Base-by-base conservation (phyloP, 495 filamentous ascomycete species). In the Immersiella caudata region DNA sequence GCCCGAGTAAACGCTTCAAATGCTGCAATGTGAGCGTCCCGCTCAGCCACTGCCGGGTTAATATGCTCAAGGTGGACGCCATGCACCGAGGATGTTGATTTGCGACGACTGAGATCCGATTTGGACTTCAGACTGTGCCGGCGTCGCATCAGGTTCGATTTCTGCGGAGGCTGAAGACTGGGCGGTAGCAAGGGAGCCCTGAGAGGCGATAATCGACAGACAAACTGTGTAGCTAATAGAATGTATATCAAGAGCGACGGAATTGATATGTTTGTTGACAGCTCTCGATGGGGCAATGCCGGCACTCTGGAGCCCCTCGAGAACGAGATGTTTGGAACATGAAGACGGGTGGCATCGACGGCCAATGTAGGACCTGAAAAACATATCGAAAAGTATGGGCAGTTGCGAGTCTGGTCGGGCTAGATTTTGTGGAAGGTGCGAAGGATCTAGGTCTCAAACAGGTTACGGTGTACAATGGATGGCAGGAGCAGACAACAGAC, bases 21-120 rank as follows among this genome's bases (percentile, higher is more conserved):
- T n/a, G 91, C 91, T 58, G 91, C 91, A 49, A 84, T 83, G 11
- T 88, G 83, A 29, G 91, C 91, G 73, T 91, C 85, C 35, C 81
- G 78, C 57, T 85, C 82, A 12, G 86, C 85, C n/a, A 82, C 70
- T 21, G 84, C 81, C 8, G 87, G 81, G 55, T 87, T 81, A 52
- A 87, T 80, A 36, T 82, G 71, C 36, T 86, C 82, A 18, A 79
- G 70, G 35, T 78, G 72, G 36, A 80, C 79, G 27, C 79, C 84
- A 64, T 81, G 81, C 35, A 86, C 79, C 20, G 89, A 90, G 56
- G 86, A 85, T 52, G 84, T 79, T 20, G 91, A 93, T 74, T 87
- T 90, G 62, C 86, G 83, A 70, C 84, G 84, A 71, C 81, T 82
- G 58, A 90, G 81, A 65, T 71, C 72, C 66, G 73, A 64, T 61